Base-by-base conservation (phyloP, 805 yeast species). In the Metschnikowia santaceciliae region DNA sequence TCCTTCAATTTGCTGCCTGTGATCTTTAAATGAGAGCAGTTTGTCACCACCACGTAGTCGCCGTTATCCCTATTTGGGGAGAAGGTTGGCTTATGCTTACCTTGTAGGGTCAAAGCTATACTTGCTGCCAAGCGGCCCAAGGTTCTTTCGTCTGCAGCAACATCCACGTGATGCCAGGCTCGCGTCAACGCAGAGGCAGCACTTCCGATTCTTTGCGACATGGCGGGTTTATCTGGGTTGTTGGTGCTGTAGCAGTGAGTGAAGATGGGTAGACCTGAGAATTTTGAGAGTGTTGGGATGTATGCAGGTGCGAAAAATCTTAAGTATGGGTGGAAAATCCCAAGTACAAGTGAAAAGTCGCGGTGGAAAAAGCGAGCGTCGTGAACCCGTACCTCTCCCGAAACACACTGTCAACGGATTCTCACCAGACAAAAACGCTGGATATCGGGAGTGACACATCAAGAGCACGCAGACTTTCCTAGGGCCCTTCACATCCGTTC, bases 21-120 rank as follows among this genome's bases (percentile, higher is more conserved):
- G n/a, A 86, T 76, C 58, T 83, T 84, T 61, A 94, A 68, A 57
- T 82, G 82, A 52, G 88, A 79, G 63, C 97, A 90, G 72, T 94
- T 95, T 13, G 97, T 88, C 2, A 92, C 97, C 11, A 94, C 98
- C 11, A 94, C 97, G 64, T 91, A 94, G 69, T 94, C 99, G 13
- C 99, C 99, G 56, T 84, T 82, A 71, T 94, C 99, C 66, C 86
- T 65, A 58, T 72, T 71, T 32, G 75, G 75, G 61, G 90, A 89
- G 57, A 72, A 86, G 0, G 90, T 80, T 3, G 99, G 99, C 75
- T 94, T 94, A 73, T 94, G 97, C 68, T 94, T 94, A n/a, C 99
- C 99, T 71, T 88, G 90, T 39, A 94, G 77, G 0, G 94, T 84
- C 32, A 83, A 76, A 23, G 99, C 97, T 50, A 94, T 90, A 51